Evolutionary conservation across 2,329 filamentous ascomycete species (phyloP), one percentile per base, ranked within the genome.

Genomic region (Fonsecaea erecta): DNA sequence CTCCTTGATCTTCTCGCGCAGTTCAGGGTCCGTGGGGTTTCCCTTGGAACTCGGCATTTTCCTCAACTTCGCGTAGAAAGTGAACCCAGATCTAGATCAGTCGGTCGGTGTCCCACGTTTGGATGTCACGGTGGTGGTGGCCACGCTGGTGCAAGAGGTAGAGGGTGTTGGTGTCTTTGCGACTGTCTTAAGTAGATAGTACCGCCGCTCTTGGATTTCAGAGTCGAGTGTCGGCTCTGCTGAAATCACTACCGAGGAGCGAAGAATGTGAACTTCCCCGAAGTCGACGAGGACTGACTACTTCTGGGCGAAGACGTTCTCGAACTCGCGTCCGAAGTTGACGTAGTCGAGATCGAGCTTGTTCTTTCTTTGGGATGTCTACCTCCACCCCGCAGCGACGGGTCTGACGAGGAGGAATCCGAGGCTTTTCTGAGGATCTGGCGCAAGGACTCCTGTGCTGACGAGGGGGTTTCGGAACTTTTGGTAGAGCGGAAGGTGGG

Each of bases 1-100:
- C 48, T 71, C 68, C 48, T 71, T 71, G 64, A 71, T 63, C 58
- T 69, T 67, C 52, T 71, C 70, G 32, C 70, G 64, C 24, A 71
- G 67, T 60, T 70, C 65, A 18, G 69, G 70, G 11, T 71, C 52
- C 18, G 66, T 68, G 6, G 68, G 70, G 12, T 68, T 64, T 30
- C 68, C 65, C 57, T 71, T 71, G 21, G 66, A 70, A 18, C 68
- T 70, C 14, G 68, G 67, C 70, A 72, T 70, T 7, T 24, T 62
- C n/a, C 24, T 30, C n/a, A 18, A 30, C 34, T 32, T 53, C 9
- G 14, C 18, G 40, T 18, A 16, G 53, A 53, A 52, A 12, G 30
- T 24, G 35, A 11, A 61, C 11, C 35, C 3, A 11, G 14, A 37
- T 52, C 7, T 40, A 11, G n/a, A 48, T 18, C 24, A 24, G 32